phyloP scores from a whole-genome alignment of 2,329 filamentous ascomycete species.

The Neospermospora avenae region DNA sequence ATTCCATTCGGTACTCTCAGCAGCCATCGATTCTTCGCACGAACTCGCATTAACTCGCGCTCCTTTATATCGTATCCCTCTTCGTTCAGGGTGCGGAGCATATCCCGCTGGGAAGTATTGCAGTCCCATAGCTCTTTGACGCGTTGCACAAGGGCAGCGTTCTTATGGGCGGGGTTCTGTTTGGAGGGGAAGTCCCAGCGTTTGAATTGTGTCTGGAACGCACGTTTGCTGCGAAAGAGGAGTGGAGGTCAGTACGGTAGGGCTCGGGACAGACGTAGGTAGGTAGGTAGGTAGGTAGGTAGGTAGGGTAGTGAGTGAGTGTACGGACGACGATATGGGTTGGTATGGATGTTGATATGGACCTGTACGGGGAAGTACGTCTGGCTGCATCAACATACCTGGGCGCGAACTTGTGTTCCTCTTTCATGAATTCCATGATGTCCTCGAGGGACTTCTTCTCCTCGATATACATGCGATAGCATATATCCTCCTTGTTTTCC shows the following conservation, averaged over 20 bases:
- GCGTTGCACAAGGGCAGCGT: constrained; percentile 62
- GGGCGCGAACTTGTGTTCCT: constrained; percentile 63
- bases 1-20: constrained; percentile 60
- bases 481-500: constrained; percentile 63
- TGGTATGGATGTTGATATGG: constrained; percentile 25
- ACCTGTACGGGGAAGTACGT: constrained; percentile 25
- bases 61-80: constrained; percentile 73
- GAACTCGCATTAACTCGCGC: constrained; percentile 66
- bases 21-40: constrained; percentile 65
- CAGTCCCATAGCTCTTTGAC: constrained; percentile 75
- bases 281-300: no score
- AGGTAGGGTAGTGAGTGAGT: no score
- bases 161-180: constrained; percentile 68
- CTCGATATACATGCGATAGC: constrained; percentile 71
- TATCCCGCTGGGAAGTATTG: constrained; percentile 70
- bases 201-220: constrained; percentile 73
- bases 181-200: constrained; percentile 77
- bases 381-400: constrained; percentile 47
- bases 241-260: constrained; percentile 19
- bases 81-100: constrained; percentile 65
- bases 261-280: neutral
- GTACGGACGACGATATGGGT: constrained; percentile 26
- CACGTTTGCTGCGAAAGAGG: constrained; percentile 58
- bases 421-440: constrained; percentile 69
- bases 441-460: constrained; percentile 71